Evolutionary conservation across 345 rosid genomes (phyloP), one percentile per base, ranked within the genome.

Genomic region (Arabidopsis arenosa): DNA sequence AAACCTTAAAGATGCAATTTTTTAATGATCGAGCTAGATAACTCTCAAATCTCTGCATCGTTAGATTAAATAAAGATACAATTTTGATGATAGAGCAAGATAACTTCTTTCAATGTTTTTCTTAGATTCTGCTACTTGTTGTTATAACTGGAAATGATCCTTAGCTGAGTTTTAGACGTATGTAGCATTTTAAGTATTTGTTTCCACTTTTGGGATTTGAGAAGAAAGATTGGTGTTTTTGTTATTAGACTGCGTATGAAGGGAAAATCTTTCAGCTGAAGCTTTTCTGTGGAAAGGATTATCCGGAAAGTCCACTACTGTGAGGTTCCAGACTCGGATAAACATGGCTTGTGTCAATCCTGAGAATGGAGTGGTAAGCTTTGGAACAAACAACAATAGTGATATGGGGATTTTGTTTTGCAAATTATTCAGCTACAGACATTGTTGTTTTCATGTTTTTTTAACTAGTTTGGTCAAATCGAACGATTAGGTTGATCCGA

Each of bases 251-350:
- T 79, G 92, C 85, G 7, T 95, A 93, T 75, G 97, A 93, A 78
- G 98, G 98, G 37, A 83, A 95, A 56, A 90, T 90, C 74, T 93
- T 90, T 75, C 97, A 93, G 82, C 76, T 90, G 83, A 93, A 93
- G 90, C 93, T 90, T 48, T 86, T 90, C 81, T 93, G 98, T 7
- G 97, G 92, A n/a, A 90, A 90, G 73, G 97, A 90, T 73, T 93
- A 93, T 67, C 97, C 98, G 0, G 92, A 93, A 74, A 88, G 74
- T 83, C 97, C 98, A 69, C 98, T 32, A 89, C 65, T 66, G 97
- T 90, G 61, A 91, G 96, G 71, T 93, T 90, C 66, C 97, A 89
- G 81, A 83, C 93, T n/a, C 83, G 93, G 68, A 80, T 93, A 21
- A 93, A 93, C 75, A 89, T 93, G 95, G 83, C 88, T 68, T 90